These are phyloP conservation scores for Gyrodon lividus DNA, from an alignment of 768 basidiomycete species.

Conservation along the genomic window DNA sequence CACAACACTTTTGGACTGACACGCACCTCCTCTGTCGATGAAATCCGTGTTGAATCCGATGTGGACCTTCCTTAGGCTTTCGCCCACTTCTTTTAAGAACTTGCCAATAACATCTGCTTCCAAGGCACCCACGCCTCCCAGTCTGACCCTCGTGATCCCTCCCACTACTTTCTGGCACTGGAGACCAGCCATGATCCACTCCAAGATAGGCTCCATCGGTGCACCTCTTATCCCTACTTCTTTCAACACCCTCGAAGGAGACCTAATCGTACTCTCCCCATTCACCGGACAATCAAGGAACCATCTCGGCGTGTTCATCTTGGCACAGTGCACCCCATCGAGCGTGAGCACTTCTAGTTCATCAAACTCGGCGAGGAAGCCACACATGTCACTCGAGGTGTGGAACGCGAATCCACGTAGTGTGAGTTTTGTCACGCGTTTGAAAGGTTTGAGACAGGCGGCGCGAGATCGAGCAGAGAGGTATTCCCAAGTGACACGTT, in stretches of 20 bases:
- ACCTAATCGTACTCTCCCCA: conserved; percentile 8
- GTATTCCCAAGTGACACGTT: conserved; percentile 33
- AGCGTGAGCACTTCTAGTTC: conserved; percentile 28
- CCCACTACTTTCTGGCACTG: conserved; percentile 12
- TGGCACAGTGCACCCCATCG: conserved; percentile 29
- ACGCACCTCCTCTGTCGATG: conserved; percentile 30
- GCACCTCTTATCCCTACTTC: conserved; percentile 29
- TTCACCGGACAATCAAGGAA: conserved; percentile 4
- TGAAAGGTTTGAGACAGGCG: conserved; percentile 27
- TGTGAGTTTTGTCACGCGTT: conserved; percentile 15
- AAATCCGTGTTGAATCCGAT: conserved; percentile 33
- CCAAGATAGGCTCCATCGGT: conserved; percentile 24
- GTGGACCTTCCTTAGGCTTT: conserved; percentile 22
- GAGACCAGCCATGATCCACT: conserved; percentile 27
- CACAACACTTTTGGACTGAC: not conserved
- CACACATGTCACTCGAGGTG: conserved; percentile 27
- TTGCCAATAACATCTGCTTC: conserved; percentile 27
- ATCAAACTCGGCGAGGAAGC: conserved; percentile 27
- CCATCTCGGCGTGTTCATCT: conserved; percentile 14
- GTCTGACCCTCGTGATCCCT: conserved; percentile 22
- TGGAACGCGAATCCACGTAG: conserved; percentile 26
- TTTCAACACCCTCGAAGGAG: conserved; percentile 20
- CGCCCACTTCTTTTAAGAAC: conserved; percentile 24
- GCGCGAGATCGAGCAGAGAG: conserved; percentile 27
- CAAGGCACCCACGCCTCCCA: conserved; percentile 27